These are phyloP conservation scores for Coemansia sp. DNA, from an alignment of 192 early-diverging fungal species.

Conservation along the genomic window DNA sequence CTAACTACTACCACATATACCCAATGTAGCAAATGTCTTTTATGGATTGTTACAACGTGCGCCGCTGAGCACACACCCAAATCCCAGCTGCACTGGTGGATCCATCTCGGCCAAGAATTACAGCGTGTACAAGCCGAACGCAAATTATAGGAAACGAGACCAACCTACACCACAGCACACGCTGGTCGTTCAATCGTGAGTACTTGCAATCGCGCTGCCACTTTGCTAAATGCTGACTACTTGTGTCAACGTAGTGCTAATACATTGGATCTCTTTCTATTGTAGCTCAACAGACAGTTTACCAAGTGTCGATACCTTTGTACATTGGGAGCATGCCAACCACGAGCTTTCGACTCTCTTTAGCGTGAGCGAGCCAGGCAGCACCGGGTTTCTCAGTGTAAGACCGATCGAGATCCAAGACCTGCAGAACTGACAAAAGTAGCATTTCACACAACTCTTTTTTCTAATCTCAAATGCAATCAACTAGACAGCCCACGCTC, in stretches of 20 bases:
- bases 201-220: neutral
- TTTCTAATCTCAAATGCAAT: too few species aligned
- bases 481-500: too few species aligned
- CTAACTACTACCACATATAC: too few species aligned
- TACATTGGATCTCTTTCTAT: neutral
- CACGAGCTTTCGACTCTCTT: conserved; percentile 21
- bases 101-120: conserved; percentile 6
- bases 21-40: conserved; percentile 24
- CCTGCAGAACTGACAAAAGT: neutral
- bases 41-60: conserved; percentile 11
- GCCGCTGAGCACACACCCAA: neutral
- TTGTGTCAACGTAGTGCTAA: neutral
- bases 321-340: neutral
- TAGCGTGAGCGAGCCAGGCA: conserved; percentile 33
- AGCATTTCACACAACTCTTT: neutral
- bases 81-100: neutral
- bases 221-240: neutral
- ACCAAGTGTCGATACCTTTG: neutral
- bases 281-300: conserved; percentile 6
- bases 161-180: conserved; percentile 33
- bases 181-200: conserved; percentile 23
- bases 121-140: conserved; percentile 29
- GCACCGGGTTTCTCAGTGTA: conserved; percentile 21
- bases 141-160: conserved; percentile 38
- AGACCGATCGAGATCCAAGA: conserved; percentile 14